Percentiles rank a stretch among this genome's conserved stretches.
phyloP scores from a whole-genome alignment of 495 filamentous ascomycete species.

The Hypoxylon fuscum region DNA sequence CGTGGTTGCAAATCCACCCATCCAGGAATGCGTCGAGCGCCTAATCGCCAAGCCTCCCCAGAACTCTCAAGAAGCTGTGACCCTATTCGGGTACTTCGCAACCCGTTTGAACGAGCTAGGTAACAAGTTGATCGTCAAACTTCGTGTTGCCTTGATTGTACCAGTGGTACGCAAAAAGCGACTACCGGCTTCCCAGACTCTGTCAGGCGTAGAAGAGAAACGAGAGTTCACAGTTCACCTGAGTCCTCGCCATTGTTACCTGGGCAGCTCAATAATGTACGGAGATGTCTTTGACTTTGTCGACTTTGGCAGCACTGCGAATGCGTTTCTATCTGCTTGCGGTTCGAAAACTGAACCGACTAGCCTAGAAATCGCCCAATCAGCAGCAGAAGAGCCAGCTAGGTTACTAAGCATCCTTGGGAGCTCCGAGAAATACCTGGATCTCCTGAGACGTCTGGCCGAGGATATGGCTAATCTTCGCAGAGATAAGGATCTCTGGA shows the following conservation, averaged over 20 bases:
- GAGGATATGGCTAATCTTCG: slow-evolving; percentile 73
- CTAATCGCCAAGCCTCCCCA: slow-evolving; percentile 76
- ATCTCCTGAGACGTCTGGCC: slow-evolving; percentile 78
- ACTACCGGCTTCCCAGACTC: slow-evolving; percentile 30
- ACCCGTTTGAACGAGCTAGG: slow-evolving; percentile 75
- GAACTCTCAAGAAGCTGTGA: slow-evolving; percentile 68
- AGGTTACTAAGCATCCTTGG: slow-evolving; percentile 79
- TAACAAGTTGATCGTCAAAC: slow-evolving; percentile 62
- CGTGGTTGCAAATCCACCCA: slow-evolving; percentile 78
- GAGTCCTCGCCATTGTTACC: slow-evolving; percentile 75
- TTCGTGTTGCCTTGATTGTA: slow-evolving; percentile 73
- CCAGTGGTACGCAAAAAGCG: slow-evolving; percentile 62
- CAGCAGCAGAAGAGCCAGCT: slow-evolving; percentile 81
- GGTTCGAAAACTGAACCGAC: slow-evolving; percentile 92
- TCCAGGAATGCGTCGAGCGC: slow-evolving; percentile 74
- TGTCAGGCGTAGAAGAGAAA: slow-evolving; percentile 36
- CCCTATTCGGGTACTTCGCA: slow-evolving; percentile 84
- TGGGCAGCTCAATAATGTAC: slow-evolving; percentile 77
- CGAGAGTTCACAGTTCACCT: slow-evolving; percentile 49
- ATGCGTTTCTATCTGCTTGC: slow-evolving; percentile 83
- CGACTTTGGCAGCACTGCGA: slow-evolving; percentile 87
- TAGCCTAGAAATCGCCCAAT: slow-evolving; percentile 79
- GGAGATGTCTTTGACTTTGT: slow-evolving; percentile 96
- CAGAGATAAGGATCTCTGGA: slow-evolving; percentile 79
- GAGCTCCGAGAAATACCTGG: slow-evolving; percentile 83